Conservation (phyloP, 331 rosid genomes). For the Acacia concinna region DNA sequence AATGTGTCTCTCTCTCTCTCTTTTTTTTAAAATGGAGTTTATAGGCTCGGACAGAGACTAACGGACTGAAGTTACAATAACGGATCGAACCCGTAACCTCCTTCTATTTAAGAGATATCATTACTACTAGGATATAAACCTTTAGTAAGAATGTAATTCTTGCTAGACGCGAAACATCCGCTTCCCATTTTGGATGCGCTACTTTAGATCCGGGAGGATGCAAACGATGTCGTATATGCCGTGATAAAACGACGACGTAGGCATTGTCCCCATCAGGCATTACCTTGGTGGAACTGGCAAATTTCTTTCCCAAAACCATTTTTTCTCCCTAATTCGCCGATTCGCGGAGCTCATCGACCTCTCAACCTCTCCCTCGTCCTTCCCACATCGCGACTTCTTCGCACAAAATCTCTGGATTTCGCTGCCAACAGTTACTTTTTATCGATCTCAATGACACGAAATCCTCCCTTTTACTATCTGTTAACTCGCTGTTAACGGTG, state of each 20-base stretch:
- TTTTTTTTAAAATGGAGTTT: too few relatives aligned
- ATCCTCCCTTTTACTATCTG: constrained; percentile 19
- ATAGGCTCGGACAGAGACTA: too few relatives aligned
- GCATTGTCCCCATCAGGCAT: background rate
- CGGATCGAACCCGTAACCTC: too few relatives aligned
- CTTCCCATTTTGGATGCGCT: background rate
- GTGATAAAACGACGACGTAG: background rate
- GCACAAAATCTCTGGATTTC: constrained; percentile 63
- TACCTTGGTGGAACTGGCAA: background rate
- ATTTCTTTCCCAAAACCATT: background rate
- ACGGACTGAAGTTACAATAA: too few relatives aligned
- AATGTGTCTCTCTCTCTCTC: too few relatives aligned
- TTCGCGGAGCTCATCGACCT: background rate
- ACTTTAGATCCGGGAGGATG: background rate
- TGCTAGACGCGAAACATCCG: background rate
- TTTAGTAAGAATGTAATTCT: background rate
- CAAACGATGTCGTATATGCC: background rate
- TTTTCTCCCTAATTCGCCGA: background rate
- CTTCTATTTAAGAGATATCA: too few relatives aligned
- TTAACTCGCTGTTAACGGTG: background rate
- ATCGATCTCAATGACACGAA: constrained; percentile 48
- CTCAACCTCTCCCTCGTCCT: background rate
- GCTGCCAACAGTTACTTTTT: constrained; percentile 32
- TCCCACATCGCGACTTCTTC: background rate
- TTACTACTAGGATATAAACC: too few relatives aligned